Conservation (phyloP, 371 early-diverging fungal genomes). For the Mortierella sp. region DNA sequence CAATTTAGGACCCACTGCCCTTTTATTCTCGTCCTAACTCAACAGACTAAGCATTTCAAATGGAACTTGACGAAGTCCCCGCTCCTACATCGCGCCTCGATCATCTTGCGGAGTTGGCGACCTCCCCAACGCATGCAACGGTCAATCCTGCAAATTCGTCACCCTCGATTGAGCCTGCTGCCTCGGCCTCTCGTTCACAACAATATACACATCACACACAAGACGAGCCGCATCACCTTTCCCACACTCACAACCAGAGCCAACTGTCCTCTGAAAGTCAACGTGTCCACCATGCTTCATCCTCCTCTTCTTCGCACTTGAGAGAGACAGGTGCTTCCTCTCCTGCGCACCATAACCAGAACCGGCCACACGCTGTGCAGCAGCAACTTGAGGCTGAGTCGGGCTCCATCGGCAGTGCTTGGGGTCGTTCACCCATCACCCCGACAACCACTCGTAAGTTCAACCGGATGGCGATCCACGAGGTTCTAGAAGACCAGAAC, state of each 20-base stretch:
- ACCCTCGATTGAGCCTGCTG: slow-evolving; percentile 16
- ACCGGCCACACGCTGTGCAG: slow-evolving; percentile 23
- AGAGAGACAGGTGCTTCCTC: slow-evolving; percentile 18
- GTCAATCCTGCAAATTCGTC: slow-evolving; percentile 18
- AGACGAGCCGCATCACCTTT: slow-evolving; percentile 14
- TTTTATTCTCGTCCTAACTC: not conserved
- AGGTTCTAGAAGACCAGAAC: slow-evolving; percentile 32
- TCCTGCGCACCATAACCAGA: slow-evolving; percentile 17
- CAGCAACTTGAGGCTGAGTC: slow-evolving; percentile 41
- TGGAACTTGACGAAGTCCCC: slow-evolving; percentile 48
- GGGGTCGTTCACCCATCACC: slow-evolving; percentile 47
- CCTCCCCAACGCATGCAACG: slow-evolving; percentile 44
- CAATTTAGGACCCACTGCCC: not conserved
- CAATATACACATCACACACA: slow-evolving; percentile 21
- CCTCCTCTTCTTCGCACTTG: slow-evolving; percentile 15
- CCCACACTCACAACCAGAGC: slow-evolving; percentile 3
- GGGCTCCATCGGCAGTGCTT: slow-evolving; percentile 11
- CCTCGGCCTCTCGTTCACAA: slow-evolving; percentile 13
- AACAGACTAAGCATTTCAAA: slow-evolving; percentile 5
- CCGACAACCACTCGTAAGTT: slow-evolving; percentile 50
- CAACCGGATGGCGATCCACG: slow-evolving; percentile 53
- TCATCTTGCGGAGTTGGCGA: slow-evolving; percentile 48
- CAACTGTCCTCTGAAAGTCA: not conserved
- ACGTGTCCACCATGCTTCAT: not conserved
- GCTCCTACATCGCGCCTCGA: slow-evolving; percentile 45